Base-by-base conservation (phyloP, 305 asterid species). In the Nicotiana rustica region DNA sequence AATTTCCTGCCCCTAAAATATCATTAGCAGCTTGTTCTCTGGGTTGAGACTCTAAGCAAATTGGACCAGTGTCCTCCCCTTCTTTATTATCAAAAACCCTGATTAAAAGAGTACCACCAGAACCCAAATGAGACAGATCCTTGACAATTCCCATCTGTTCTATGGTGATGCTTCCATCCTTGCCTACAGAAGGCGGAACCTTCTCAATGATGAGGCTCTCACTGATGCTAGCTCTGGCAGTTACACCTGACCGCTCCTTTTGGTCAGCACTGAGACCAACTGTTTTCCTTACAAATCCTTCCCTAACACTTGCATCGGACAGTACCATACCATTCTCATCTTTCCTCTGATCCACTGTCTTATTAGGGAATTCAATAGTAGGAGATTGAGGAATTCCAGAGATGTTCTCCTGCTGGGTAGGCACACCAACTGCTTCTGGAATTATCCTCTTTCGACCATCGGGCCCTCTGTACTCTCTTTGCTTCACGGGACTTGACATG, bases 391-490 rank as follows among this genome's bases (percentile, higher is more conserved):
- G 87, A 83, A 83, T 84, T 79, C 86, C 86, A 36, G 94, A 77
- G 49, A 88, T 47, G 81, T 86, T 85, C 78, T 90, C 95, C 79
- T 85, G 91, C 82, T 86, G 95, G 55, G 85, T 85, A 36, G 94
- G 86, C 75, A 84, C 90, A 70, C 99, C 99, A 90, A 96, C 98
- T 83, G 98, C 98, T 89, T 96, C 98, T 13, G 99, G 99, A 79
- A 94, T 96, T 89, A 96, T 96, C 92, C 99, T 92, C 92, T 91
- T 96, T 73, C 99, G 93, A 62, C 99, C 99, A 90, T 96, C 99
- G 17, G 99, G 92, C n/a, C 98, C 92, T 81, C 97, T 92, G 67
- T 96, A 96, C 85, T 93, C 98, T 84, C 93, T 93, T 88, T 96
- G 99, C 85, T 92, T 93, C 85, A 96, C 98, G 10, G 97, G 97